Evolutionary conservation across 2,329 filamentous ascomycete species (phyloP).

Genomic region (Metarhizium guizhouense): DNA sequence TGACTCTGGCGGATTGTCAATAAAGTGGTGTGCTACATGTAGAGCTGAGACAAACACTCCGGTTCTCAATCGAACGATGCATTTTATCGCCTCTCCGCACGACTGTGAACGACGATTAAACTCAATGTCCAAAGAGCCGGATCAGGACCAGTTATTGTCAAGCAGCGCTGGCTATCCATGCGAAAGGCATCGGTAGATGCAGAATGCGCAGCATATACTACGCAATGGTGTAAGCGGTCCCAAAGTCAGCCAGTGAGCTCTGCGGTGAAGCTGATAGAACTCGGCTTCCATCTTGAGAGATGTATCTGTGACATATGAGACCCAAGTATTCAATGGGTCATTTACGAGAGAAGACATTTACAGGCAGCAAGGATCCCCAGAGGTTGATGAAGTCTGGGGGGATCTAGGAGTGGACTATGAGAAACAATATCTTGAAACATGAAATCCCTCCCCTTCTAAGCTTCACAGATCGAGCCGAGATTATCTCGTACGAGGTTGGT

Average conservation of each 20-base stretch:
- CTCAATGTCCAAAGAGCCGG: conserved; percentile 1
- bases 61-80: background rate
- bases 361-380: conserved; percentile 37
- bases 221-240: conserved; percentile 26
- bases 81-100: background rate
- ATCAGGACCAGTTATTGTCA: conserved; percentile 3
- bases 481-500: conserved; percentile 41
- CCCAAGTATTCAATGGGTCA: conserved; percentile 43
- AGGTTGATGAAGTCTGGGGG: conserved; percentile 52
- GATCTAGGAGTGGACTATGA: conserved; percentile 34
- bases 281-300: conserved; percentile 25
- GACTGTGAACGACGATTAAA: background rate
- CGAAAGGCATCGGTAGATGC: conserved; percentile 3
- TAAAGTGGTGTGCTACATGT: background rate
- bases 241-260: background rate
- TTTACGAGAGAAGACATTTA: conserved; percentile 46
- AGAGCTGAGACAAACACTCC: background rate
- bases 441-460: background rate
- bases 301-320: conserved; percentile 21
- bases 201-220: conserved; percentile 21
- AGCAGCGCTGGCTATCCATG: background rate
- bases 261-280: background rate
- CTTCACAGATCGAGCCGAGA: conserved; percentile 31
- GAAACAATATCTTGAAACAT: conserved; percentile 9
- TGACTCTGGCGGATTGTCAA: background rate